Evolutionary conservation across 768 basidiomycete genomes (phyloP).

Genomic region (Jaapia argillacea): DNA sequence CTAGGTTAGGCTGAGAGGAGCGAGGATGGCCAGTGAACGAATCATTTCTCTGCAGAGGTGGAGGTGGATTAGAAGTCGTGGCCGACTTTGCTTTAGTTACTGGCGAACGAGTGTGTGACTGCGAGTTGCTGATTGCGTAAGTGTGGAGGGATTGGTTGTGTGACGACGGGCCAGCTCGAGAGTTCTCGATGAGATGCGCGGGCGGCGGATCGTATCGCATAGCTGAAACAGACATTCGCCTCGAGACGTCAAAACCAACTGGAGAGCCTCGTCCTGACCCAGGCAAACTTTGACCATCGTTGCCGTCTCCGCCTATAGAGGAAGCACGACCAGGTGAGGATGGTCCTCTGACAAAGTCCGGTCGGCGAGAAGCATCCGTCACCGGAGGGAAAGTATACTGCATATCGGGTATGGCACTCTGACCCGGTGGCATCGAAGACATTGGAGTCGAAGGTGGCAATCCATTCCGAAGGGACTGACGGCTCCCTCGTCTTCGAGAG

Average conservation of each 20-base stretch:
- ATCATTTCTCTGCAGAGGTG: neutral
- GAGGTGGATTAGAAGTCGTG: too few relatives aligned
- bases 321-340: constrained; percentile 33
- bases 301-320: neutral
- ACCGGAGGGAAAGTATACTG: neutral
- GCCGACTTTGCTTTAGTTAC: neutral
- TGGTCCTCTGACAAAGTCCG: constrained; percentile 24
- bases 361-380: constrained; percentile 8
- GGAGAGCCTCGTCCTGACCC: neutral
- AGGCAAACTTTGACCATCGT: neutral
- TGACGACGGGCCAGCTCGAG: neutral
- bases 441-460: neutral
- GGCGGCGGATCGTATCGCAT: constrained; percentile 2
- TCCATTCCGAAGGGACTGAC: neutral
- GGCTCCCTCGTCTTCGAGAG: neutral
- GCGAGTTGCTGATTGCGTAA: neutral
- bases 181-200: neutral
- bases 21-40: neutral
- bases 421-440: neutral
- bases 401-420: constrained; percentile 1
- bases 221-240: constrained; percentile 2
- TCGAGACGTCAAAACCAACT: neutral
- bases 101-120: neutral
- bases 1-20: neutral
- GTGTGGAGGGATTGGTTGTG: neutral